Evolutionary conservation across 2,329 filamentous ascomycete genomes (phyloP).

Genomic region (Nemania sp.): DNA sequence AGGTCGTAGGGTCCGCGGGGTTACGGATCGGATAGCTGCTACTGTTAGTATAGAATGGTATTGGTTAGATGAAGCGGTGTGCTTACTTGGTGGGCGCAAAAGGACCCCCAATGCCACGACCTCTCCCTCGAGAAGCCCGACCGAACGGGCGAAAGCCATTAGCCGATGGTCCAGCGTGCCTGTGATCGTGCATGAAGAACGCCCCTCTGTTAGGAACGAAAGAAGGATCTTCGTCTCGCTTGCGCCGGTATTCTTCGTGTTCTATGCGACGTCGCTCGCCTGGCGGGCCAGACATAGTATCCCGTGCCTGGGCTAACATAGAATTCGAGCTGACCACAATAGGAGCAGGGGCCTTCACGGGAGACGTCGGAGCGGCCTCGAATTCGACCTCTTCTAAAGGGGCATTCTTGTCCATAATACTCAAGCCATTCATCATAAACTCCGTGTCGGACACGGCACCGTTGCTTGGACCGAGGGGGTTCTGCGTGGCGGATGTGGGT

Average conservation of each 20-base stretch:
- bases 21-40: constrained; percentile 47
- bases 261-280: constrained; percentile 77
- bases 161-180: constrained; percentile 73
- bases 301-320: constrained; percentile 45
- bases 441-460: constrained; percentile 57
- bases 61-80: constrained; percentile 13
- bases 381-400: constrained; percentile 52
- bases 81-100: constrained; percentile 68
- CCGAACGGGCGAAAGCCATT: constrained; percentile 77
- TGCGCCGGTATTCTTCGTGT: constrained; percentile 88
- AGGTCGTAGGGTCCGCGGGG: constrained; percentile 64
- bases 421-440: constrained; percentile 60
- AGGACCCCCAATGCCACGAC: constrained; percentile 59
- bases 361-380: constrained; percentile 44
- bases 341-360: constrained; percentile 50
- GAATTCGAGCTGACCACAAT: constrained; percentile 59
- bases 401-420: constrained; percentile 47
- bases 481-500: constrained; percentile 37
- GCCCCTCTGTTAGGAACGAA: constrained; percentile 93
- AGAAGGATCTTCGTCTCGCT: constrained; percentile 83
- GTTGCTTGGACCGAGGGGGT: constrained; percentile 42
- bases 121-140: constrained; percentile 65
- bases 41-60: constrained; percentile 27
- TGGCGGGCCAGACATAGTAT: constrained; percentile 57
- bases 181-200: constrained; percentile 97